Evolutionary conservation across 768 basidiomycete species (phyloP).

Genomic region (Leccinum longicurvipes): DNA sequence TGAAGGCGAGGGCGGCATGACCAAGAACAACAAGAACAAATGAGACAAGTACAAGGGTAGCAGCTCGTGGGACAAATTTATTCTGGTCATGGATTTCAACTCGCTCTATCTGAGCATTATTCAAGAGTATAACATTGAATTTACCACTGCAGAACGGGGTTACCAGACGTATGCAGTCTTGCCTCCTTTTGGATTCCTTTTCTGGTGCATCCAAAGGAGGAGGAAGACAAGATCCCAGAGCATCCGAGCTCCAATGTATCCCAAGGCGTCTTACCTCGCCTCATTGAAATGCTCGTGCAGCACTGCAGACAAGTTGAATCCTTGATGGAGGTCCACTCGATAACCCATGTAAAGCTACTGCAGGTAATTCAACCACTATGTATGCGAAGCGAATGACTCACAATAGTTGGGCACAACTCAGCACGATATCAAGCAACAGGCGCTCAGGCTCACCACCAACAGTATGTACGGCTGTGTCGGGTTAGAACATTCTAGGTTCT

Average conservation of each 20-base stretch:
- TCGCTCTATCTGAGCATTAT: constrained; percentile 99
- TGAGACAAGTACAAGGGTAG: constrained; percentile 98
- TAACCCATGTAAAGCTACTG: constrained; percentile 68
- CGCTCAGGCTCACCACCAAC: constrained; percentile 96
- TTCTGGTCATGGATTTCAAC: constrained; percentile 99
- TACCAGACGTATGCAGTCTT: constrained; percentile 45
- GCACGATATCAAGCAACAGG: constrained; percentile 97
- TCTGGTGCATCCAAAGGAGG: constrained; percentile 35
- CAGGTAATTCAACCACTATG: constrained; percentile 53
- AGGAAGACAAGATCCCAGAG: constrained; percentile 87
- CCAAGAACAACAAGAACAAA: constrained; percentile 59
- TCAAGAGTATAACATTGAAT: constrained; percentile 99
- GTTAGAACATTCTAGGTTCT: constrained; percentile 95
- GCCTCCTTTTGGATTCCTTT: not conserved
- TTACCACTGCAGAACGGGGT: constrained; percentile 91
- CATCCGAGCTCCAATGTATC: constrained; percentile 66
- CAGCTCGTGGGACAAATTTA: constrained; percentile 93
- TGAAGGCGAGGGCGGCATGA: constrained; percentile 41
- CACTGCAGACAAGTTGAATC: constrained; percentile 88
- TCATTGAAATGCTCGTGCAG: constrained; percentile 94
- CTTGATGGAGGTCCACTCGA: constrained; percentile 86
- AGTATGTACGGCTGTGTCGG: constrained; percentile 99
- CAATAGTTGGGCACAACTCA: constrained; percentile 31
- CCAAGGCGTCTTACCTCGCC: constrained; percentile 91
- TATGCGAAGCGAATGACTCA: not conserved